Evolutionary conservation across 2,329 filamentous ascomycete genomes (phyloP), one percentile per base, ranked within the genome.

Genomic region (Claviceps pazoutovae): DNA sequence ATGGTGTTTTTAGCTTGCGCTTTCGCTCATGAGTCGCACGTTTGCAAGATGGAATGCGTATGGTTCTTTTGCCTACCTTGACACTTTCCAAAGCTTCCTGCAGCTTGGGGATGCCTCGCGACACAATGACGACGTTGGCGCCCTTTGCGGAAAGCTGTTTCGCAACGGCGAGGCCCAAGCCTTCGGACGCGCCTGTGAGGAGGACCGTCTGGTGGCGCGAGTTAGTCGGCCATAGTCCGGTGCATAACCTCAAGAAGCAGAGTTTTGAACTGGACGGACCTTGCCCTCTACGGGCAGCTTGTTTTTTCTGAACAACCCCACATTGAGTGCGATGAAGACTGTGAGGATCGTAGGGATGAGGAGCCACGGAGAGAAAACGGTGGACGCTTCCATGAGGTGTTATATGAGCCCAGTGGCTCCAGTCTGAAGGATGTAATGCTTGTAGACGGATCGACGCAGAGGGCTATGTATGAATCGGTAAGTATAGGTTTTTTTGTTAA

Each of bases 161-260:
- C 5, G 84, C 89, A 19, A 83, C 79, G 49, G 81, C 80, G 59
- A 83, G 81, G 54, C 93, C 93, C 84, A 96, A 88, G 53, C 93
- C 93, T 63, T 96, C 87, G 0, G 93, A 96, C 36, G 84, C 89
- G 46, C 93, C 93, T 0, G 93, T 98, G 50, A 98, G 74, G 51
- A 97, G 74, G 50, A 94, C 76, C 2, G 90, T 95, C 89, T 95
- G 48, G 13, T 11, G 23, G 17, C 39, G 50, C 9, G 13, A 36
- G 52, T 54, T 21, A 49, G 39, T 41, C 9, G 13, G 11, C 9
- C 6, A 5, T 14, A 17, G 14, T 26, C 56, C 51, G 17, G 19
- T 7, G 9, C 50, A 13, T n/a, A 53, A 51, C n/a, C 44, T 50
- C 48, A 51, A 48, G 39, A 50, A 11, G 1, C 8, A 5, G 16